Percentiles rank a stretch among this genome's conserved stretches.
Evolutionary conservation across 108 stramenopile genomes (phyloP).

Genomic region (Mayamaea pseudoterrestris): DNA sequence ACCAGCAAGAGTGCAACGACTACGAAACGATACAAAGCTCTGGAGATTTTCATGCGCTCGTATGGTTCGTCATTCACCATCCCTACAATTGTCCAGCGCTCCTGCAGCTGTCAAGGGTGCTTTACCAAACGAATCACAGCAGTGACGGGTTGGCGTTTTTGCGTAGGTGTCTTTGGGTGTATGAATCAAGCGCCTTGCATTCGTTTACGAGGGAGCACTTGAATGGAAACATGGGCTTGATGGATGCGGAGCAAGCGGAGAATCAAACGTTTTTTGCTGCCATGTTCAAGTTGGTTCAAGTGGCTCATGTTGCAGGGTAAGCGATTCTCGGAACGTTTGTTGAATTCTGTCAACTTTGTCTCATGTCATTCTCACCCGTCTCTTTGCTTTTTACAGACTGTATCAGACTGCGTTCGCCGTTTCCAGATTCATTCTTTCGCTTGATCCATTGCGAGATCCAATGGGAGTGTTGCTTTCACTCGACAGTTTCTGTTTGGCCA

Average conservation of each 20-base stretch:
- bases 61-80: constrained; percentile 66
- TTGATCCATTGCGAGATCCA: constrained; percentile 78
- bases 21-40: constrained; percentile 22
- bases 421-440: constrained; percentile 45
- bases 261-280: constrained; percentile 45
- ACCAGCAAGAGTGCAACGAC: constrained; percentile 26
- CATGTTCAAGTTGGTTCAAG: constrained; percentile 53
- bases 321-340: constrained; percentile 1
- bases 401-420: constrained; percentile 35
- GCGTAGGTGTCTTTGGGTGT: constrained; percentile 45
- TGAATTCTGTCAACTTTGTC: no score
- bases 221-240: constrained; percentile 16
- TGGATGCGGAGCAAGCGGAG: constrained; percentile 37
- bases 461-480: constrained; percentile 51
- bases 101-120: constrained; percentile 47
- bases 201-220: constrained; percentile 16
- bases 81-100: constrained; percentile 56
- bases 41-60: constrained; percentile 62
- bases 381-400: constrained; percentile 18
- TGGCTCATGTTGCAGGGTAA: constrained; percentile 23
- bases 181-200: constrained; percentile 40
- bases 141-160: constrained; percentile 43
- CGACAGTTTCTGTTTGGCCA: constrained; percentile 55
- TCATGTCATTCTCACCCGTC: no score
- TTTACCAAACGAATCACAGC: constrained; percentile 60